Conservation (phyloP, 2,329 filamentous ascomycete genomes). For the Orbilia oligospora region DNA sequence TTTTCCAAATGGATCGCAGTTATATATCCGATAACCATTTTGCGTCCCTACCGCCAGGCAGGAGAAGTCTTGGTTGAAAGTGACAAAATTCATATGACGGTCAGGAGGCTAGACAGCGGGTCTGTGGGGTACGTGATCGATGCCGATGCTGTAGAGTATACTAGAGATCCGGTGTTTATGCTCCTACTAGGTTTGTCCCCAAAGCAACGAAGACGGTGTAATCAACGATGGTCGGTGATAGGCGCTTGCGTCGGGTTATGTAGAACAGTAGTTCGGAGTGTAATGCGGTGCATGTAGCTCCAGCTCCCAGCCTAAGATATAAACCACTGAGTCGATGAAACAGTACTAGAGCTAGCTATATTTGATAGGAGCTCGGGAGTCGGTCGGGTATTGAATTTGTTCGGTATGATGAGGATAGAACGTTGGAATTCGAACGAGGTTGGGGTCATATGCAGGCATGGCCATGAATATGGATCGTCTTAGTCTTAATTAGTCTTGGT, state of each 20-base stretch:
- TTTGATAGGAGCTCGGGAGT: neutral
- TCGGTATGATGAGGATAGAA: neutral
- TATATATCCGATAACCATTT: constrained; percentile 95
- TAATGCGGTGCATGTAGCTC: neutral
- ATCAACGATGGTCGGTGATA: too few relatives aligned
- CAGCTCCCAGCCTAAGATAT: neutral
- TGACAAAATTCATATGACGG: constrained; percentile 88
- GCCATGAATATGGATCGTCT: too few relatives aligned
- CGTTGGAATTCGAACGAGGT: neutral
- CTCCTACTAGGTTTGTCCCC: neutral
- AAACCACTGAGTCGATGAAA: neutral
- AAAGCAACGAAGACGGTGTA: neutral
- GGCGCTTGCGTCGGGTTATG: neutral
- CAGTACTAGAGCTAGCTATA: neutral
- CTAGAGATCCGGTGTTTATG: too few relatives aligned
- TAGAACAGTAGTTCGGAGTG: neutral
- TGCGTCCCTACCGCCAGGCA: constrained; percentile 95
- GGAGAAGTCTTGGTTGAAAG: constrained; percentile 99
- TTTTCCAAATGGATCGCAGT: constrained; percentile 94
- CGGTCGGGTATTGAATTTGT: neutral
- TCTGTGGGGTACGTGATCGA: neutral
- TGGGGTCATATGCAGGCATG: neutral
- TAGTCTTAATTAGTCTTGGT: too few relatives aligned
- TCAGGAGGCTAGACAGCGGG: neutral
- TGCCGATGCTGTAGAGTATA: neutral